phyloP scores from a whole-genome alignment of 305 asterid genomes.

The Solanum hybrid region DNA sequence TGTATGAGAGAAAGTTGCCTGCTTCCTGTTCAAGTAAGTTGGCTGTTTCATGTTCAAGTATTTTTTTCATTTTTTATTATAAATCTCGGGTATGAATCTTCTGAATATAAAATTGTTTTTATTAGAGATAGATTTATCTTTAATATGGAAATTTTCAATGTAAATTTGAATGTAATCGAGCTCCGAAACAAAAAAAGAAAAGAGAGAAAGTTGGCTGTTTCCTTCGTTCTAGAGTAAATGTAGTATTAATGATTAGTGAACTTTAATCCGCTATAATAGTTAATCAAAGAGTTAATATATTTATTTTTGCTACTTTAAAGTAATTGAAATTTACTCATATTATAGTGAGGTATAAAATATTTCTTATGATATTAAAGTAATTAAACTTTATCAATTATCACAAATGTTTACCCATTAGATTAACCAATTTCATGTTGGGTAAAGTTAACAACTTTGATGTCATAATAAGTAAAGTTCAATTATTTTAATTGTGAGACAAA shows the following conservation, averaged over 20 bases:
- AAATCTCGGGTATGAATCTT: too few relatives aligned
- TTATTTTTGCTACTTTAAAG: neutral
- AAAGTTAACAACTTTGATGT: neutral
- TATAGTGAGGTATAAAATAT: neutral
- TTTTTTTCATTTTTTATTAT: too few relatives aligned
- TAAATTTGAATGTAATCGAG: neutral
- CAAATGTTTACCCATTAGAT: neutral
- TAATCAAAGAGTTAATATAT: neutral
- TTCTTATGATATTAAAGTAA: neutral
- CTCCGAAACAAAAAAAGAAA: neutral
- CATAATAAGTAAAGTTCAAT: neutral
- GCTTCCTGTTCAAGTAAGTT: neutral
- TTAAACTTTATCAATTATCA: neutral
- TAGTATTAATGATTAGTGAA: neutral
- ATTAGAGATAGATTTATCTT: accelerated
- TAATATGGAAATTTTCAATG: neutral
- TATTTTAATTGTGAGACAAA: neutral
- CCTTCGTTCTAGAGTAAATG: neutral
- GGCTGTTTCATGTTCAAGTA: neutral
- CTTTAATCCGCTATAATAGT: neutral
- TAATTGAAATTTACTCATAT: neutral
- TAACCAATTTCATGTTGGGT: neutral
- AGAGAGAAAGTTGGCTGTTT: neutral
- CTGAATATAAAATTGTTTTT: accelerated
- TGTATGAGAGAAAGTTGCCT: neutral